Evolutionary conservation across 2,329 filamentous ascomycete species (phyloP), one percentile per base, ranked within the genome.

Genomic region (Coniochaeta sp.): DNA sequence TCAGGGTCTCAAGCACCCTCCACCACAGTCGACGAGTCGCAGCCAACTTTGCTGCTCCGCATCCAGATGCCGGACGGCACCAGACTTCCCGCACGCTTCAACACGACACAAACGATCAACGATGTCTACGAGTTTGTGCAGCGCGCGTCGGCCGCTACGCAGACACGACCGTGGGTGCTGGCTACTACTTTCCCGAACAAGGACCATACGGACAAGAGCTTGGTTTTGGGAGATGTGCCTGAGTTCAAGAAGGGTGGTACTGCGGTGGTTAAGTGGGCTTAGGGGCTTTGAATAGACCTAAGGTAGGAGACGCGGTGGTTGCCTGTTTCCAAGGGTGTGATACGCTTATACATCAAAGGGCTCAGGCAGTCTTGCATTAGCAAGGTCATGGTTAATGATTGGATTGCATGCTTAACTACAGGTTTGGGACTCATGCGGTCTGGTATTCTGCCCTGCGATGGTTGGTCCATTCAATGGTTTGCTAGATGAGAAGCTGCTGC

Each of bases 141-240:
- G 61, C 79, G 81, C n/a, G 82, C 89, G 0, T 87, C 83, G 28
- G 71, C 85, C 0, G 80, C 80, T 7, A 81, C 83, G 57, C 76
- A 77, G 33, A 70, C 74, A 43, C 81, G 90, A n/a, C 67, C 80
- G 4, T 95, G 89, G 80, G 88, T 90, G 2, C 77, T 96, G 50
- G 89, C 88, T 64, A 95, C 90, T 0, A 93, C 90, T 0, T 95
- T 95, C 73, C 90, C 90, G 5, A 91, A 85, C 69, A 92, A 91
- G 75, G 89, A 93, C 59, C 83, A 93, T 64, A 86, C 81, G 1
- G 89, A 95, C 68, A 87, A 87, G 72, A 73, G 71, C 9, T 67
- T 83, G 58, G 78, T 81, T 1, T 70, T 89, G 31, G 82, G 83
- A 6, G 84, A 88, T 24, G 79, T 87, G 73, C 64, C 79, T 28